A percentile compares a stretch with the other conserved stretches of the same genome.
Evolutionary conservation across 352 stramenopile species (phyloP).

Genomic region (Thalassiosira sp.): DNA sequence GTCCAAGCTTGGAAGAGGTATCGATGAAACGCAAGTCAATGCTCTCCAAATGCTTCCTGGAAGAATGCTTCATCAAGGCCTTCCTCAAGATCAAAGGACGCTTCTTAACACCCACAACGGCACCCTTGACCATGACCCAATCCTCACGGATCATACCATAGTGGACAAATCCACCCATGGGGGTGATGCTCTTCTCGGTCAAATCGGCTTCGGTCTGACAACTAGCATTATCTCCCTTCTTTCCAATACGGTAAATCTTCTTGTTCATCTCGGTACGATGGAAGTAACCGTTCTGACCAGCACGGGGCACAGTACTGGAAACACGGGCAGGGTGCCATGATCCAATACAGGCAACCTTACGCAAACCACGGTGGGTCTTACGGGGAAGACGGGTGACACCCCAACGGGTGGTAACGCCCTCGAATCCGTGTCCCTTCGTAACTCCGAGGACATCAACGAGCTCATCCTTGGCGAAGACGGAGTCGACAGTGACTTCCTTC

Average conservation of each 20-base stretch:
- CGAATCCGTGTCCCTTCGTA: conserved; percentile 98
- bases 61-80: conserved; percentile 96
- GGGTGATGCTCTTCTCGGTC: conserved; percentile 99
- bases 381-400: conserved; percentile 98
- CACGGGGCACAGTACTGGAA: conserved; percentile 95
- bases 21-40: conserved; percentile 92
- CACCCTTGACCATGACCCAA: conserved; percentile 99
- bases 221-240: conserved; percentile 91
- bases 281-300: conserved; percentile 99
- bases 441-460: conserved; percentile 98
- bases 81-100: conserved; percentile 98
- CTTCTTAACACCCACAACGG: conserved; percentile 98
- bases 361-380: conserved; percentile 99
- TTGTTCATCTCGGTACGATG: conserved; percentile 99
- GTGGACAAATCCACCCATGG: conserved; percentile 99
- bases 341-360: conserved; percentile 99
- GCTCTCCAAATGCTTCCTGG: conserved; percentile 95
- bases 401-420: conserved; percentile 99
- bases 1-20: conserved; percentile 98
- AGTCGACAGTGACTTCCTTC: conserved; percentile 97
- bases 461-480: conserved; percentile 96
- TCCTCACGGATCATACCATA: conserved; percentile 99
- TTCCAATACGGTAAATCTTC: conserved; percentile 99
- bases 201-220: conserved; percentile 98
- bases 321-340: conserved; percentile 99